Base-by-base conservation (phyloP, 768 basidiomycete species). In the Xanthoconium purpureum region DNA sequence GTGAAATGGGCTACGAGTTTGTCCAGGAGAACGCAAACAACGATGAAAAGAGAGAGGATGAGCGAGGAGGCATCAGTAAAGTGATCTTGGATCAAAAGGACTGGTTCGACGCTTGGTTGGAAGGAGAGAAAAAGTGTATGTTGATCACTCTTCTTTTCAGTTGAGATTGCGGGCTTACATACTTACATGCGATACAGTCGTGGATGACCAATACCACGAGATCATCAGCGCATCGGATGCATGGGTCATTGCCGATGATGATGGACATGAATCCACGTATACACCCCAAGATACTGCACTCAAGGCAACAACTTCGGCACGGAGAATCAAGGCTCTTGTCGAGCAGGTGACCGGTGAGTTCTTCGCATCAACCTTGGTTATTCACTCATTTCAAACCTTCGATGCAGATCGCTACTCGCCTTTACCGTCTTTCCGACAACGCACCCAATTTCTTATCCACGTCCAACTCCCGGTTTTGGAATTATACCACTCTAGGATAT, bases 91-190 rank as follows among this genome's bases (percentile, higher is more conserved):
- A 86, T 8, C 84, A 86, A 57, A 79, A 82, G 50, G 88, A 91
- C 54, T 98, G 94, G 95, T 98, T 95, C 66, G 83, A 88, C 40
- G 80, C 84, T 4, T 99, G 97, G 97, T 71, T 97, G 35, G 80
- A 83, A 32, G 95, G 90, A 15, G 97, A 99, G 74, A 86, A 87
- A 64, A 80, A 83, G 63, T 98, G 96, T 94, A 66, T 65, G 93
- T 73, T 45, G 2, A 50, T 35, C 18, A 47, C 24, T 28, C 14
- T 13, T 36, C 5, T 20, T 15, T 39, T 51, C 52, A 32, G 20
- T 40, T 2, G 43, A 58, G 32, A 43, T 12, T 15, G 9, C 44
- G 52, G 9, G 39, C 38, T 58, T 13, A 56, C 43, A 52, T 18
- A 36, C 38, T 58, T 13, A 56, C 43, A 52, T 18, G 33, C 28